phyloP scores from a whole-genome alignment of 352 stramenopile species.

The Phytophthora litchii region DNA sequence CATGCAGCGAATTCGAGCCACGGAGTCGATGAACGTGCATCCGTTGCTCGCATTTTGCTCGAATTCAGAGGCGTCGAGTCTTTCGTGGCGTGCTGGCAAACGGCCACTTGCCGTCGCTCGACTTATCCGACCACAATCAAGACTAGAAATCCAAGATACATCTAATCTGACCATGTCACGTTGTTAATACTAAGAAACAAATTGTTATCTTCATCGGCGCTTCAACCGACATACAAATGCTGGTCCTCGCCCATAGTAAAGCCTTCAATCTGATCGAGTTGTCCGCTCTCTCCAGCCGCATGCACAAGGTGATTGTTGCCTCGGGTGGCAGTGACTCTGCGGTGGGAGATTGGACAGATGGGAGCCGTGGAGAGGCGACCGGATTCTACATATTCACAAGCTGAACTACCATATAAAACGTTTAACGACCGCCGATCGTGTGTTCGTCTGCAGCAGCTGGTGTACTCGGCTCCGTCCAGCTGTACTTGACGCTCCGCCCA shows the following conservation, averaged over 20 bases:
- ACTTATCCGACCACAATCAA: conserved; percentile 10
- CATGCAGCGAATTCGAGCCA: background rate
- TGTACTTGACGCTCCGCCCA: conserved; percentile 14
- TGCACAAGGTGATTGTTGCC: conserved; percentile 2
- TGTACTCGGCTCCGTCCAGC: conserved; percentile 10
- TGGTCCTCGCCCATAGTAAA: conserved; percentile 9
- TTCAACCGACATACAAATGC: background rate
- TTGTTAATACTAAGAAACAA: no score
- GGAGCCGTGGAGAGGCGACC: background rate
- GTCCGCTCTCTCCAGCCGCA: conserved; percentile 13
- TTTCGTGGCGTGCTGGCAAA: conserved; percentile 1
- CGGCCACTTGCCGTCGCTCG: background rate
- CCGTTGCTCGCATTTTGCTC: conserved; percentile 1
- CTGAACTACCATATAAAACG: conserved; percentile 14
- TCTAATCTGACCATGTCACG: conserved; percentile 16
- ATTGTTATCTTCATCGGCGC: background rate
- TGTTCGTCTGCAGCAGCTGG: conserved; percentile 27
- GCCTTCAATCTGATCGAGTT: conserved; percentile 9
- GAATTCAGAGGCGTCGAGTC: background rate
- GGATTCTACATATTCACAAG: conserved; percentile 15
- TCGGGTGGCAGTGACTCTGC: no score
- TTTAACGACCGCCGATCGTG: conserved; percentile 20
- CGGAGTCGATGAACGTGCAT: background rate
- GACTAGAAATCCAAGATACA: conserved; percentile 15
- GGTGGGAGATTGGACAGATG: background rate